A percentile compares a stretch with the other conserved stretches of the same genome.
Evolutionary conservation across 768 basidiomycete species (phyloP).

Genomic region (Aureoboletus auriporus): DNA sequence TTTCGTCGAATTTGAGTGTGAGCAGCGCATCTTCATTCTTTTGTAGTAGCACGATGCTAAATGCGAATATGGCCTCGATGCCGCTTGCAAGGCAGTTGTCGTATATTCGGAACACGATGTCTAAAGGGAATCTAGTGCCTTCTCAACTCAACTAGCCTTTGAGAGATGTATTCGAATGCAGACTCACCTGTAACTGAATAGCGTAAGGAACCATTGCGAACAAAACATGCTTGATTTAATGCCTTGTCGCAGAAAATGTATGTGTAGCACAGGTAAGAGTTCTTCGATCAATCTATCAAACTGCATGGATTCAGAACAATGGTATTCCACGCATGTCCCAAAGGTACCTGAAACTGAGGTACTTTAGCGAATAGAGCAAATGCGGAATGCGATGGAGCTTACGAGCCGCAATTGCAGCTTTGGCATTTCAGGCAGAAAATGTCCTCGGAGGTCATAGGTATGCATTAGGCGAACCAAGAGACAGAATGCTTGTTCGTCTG

Average conservation of each 20-base stretch:
- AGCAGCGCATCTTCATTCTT: constrained; percentile 83
- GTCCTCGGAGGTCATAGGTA: constrained; percentile 92
- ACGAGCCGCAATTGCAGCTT: constrained; percentile 90
- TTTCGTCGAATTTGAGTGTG: constrained; percentile 85
- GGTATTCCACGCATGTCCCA: constrained; percentile 1
- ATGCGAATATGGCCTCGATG: constrained; percentile 95
- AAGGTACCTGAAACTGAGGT: constrained; percentile 56
- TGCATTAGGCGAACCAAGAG: constrained; percentile 93
- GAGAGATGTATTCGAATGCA: neutral
- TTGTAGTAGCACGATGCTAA: constrained; percentile 81
- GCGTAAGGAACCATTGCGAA: constrained; percentile 96
- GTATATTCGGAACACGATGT: constrained; percentile 93
- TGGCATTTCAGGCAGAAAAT: constrained; percentile 99
- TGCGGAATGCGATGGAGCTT: constrained; percentile 23
- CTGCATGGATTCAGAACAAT: constrained; percentile 36
- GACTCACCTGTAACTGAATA: constrained; percentile 89
- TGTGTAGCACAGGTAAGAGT: constrained; percentile 83
- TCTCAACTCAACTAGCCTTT: neutral
- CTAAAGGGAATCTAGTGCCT: constrained; percentile 75
- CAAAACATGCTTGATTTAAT: constrained; percentile 98
- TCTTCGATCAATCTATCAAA: constrained; percentile 96
- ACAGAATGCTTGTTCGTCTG: constrained; percentile 98
- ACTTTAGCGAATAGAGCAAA: neutral
- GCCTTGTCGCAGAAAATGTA: constrained; percentile 91
- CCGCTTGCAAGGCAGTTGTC: constrained; percentile 96